These are phyloP conservation scores for Stephania cephalantha DNA, from an alignment of 164 flowering plant species.

Conservation along the genomic window DNA sequence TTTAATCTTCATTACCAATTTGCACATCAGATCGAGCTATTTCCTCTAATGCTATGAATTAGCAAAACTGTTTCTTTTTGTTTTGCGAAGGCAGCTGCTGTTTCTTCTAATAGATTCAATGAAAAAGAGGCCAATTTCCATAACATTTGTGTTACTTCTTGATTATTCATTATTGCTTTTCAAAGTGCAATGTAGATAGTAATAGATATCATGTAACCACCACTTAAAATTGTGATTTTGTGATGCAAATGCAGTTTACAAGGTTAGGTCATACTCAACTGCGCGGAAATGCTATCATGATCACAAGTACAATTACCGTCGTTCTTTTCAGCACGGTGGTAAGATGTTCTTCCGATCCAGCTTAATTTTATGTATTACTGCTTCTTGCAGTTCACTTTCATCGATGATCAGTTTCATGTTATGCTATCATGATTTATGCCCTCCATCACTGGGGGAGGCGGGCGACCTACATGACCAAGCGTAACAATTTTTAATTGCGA, in stretches of 20 bases:
- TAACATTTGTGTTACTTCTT: no score
- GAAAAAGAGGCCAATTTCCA: no score
- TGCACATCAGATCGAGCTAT: no score
- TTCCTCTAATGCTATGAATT: no score
- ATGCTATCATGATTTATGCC: background rate
- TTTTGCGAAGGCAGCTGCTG: no score
- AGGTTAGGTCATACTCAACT: constrained; percentile 60
- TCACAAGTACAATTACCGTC: constrained; percentile 89
- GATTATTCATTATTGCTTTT: no score
- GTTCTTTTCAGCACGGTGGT: constrained; percentile 97
- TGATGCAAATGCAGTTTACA: constrained; percentile 55
- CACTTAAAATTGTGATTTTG: constrained; percentile 1
- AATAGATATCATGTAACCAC: background rate
- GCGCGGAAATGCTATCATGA: constrained; percentile 75
- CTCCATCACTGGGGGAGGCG: background rate
- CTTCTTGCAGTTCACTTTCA: background rate
- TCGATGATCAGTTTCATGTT: background rate
- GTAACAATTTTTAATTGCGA: no score
- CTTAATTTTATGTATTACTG: background rate
- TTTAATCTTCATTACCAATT: background rate
- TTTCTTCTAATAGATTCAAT: no score
- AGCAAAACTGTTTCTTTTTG: no score
- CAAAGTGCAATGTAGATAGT: background rate
- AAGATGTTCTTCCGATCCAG: constrained; percentile 26
- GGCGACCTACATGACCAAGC: background rate